Evolutionary conservation across 2,329 filamentous ascomycete genomes (phyloP).

Genomic region (Colletotrichum theobromicola): DNA sequence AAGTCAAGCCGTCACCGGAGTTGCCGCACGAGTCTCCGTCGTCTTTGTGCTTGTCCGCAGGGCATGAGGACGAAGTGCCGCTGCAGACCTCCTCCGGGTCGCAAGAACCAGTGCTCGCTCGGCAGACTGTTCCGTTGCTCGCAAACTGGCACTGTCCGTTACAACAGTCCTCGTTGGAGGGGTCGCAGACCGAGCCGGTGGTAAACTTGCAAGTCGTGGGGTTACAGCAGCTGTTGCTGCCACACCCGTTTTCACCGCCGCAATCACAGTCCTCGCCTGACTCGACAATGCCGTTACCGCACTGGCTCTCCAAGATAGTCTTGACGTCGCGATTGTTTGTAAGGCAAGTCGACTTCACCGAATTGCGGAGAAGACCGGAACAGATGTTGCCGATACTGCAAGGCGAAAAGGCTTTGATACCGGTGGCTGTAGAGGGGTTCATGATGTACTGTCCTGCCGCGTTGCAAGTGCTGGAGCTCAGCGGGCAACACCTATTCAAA

Average conservation of each 20-base stretch:
- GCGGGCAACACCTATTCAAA: constrained; percentile 76
- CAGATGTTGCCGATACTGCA: constrained; percentile 96
- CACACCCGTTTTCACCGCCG: constrained; percentile 76
- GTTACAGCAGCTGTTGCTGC: constrained; percentile 81
- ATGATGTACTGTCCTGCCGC: constrained; percentile 86
- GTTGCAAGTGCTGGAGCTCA: constrained; percentile 71
- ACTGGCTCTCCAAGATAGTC: constrained; percentile 83
- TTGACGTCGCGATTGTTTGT: constrained; percentile 84
- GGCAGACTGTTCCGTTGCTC: constrained; percentile 74
- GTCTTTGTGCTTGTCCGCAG: constrained; percentile 69
- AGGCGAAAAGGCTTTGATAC: constrained; percentile 81
- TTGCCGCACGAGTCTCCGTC: constrained; percentile 77
- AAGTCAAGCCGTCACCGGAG: constrained; percentile 67
- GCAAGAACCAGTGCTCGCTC: constrained; percentile 78
- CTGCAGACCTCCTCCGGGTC: constrained; percentile 86
- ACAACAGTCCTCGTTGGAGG: constrained; percentile 84
- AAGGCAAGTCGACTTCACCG: constrained; percentile 78
- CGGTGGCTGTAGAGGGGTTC: constrained; percentile 84
- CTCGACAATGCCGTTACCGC: constrained; percentile 94
- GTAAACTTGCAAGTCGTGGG: constrained; percentile 86
- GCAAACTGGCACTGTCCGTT: constrained; percentile 70
- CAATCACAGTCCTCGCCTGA: constrained; percentile 95
- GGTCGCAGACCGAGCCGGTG: constrained; percentile 76
- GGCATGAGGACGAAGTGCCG: constrained; percentile 76
- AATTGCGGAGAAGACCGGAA: constrained; percentile 78